phyloP scores from a whole-genome alignment of 2,329 filamentous ascomycete genomes.

The Fusarium oxysporum region DNA sequence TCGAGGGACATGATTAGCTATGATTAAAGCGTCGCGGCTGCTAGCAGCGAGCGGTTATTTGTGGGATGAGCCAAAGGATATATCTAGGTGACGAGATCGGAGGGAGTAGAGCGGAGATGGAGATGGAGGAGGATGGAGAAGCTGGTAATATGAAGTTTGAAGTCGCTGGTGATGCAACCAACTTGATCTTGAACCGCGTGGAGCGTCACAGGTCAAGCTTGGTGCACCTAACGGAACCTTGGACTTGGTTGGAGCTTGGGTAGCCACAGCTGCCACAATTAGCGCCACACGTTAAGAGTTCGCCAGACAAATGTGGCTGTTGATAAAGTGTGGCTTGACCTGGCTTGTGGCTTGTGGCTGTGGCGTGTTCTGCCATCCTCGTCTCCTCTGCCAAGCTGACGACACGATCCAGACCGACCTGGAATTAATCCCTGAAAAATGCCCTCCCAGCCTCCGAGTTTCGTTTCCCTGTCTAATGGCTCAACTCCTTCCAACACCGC shows the following conservation, averaged over 20 bases:
- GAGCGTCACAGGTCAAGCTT: slow-evolving; percentile 43
- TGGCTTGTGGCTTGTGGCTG: slow-evolving; percentile 4
- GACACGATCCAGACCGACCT: slow-evolving; percentile 21
- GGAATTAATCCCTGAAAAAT: slow-evolving; percentile 33
- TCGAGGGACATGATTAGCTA: slow-evolving; percentile 81
- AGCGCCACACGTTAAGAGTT: slow-evolving; percentile 25
- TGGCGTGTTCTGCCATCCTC: neutral
- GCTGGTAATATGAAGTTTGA: slow-evolving; percentile 43
- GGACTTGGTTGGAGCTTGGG: slow-evolving; percentile 35
- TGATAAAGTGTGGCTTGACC: neutral
- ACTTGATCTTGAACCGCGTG: slow-evolving; percentile 37
- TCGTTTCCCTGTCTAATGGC: slow-evolving; percentile 31
- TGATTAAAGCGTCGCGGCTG: slow-evolving; percentile 46
- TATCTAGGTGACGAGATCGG: slow-evolving; percentile 9
- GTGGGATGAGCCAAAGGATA: slow-evolving; percentile 19
- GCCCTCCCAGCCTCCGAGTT: slow-evolving; percentile 41
- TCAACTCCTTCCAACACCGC: slow-evolving; percentile 15
- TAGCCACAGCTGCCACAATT: slow-evolving; percentile 41
- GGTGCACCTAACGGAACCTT: slow-evolving; percentile 1
- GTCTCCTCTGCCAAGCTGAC: slow-evolving; percentile 8
- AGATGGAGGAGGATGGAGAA: slow-evolving; percentile 26
- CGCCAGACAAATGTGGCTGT: neutral
- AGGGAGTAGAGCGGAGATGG: slow-evolving; percentile 10
- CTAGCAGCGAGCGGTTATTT: slow-evolving; percentile 35
- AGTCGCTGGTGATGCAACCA: slow-evolving; percentile 49